A percentile compares a stretch with the other conserved stretches of the same genome.
Conservation (phyloP, 2,329 filamentous ascomycete genomes). For the Uncinocarpus reesii region DNA sequence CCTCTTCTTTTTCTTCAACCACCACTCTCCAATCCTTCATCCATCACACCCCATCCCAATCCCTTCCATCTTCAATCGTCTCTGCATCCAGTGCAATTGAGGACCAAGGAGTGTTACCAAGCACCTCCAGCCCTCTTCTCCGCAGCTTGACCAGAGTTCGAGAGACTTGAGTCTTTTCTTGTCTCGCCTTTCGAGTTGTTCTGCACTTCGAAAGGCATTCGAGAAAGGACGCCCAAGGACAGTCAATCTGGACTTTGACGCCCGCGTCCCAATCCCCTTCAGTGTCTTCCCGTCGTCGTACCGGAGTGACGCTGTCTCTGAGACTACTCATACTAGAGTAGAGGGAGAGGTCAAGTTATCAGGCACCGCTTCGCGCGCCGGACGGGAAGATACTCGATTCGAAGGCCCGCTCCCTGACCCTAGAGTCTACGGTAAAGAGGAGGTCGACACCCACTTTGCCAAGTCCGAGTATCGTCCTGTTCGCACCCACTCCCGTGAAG, state of each 20-base stretch:
- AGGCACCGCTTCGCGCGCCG: constrained; percentile 64
- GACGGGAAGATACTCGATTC: constrained; percentile 93
- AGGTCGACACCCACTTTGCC: constrained; percentile 73
- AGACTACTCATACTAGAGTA: constrained; percentile 65
- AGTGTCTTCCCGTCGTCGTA: constrained; percentile 99
- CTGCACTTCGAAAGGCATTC: constrained; percentile 44
- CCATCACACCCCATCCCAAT: constrained; percentile 17
- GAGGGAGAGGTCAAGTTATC: constrained; percentile 77
- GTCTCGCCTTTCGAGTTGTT: constrained; percentile 41
- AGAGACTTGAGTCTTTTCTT: constrained; percentile 41
- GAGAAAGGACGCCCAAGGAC: constrained; percentile 67
- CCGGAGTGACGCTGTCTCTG: constrained; percentile 60
- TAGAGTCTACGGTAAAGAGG: constrained; percentile 66
- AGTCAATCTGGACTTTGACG: constrained; percentile 99
- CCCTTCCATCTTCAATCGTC: constrained; percentile 14
- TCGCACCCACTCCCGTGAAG: constrained; percentile 13
- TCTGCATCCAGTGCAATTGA: background rate
- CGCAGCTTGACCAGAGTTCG: constrained; percentile 12
- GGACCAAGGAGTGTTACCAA: constrained; percentile 6
- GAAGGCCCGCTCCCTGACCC: constrained; percentile 54
- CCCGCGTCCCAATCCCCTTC: constrained; percentile 97
- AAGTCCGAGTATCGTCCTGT: constrained; percentile 41
- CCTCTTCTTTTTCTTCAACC: constrained; percentile 18
- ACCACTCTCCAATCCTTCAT: constrained; percentile 12
- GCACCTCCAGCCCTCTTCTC: constrained; percentile 2